Evolutionary conservation across 1,139 yeast genomes (phyloP).

Genomic region (Nakaseomyces nivariensis): DNA sequence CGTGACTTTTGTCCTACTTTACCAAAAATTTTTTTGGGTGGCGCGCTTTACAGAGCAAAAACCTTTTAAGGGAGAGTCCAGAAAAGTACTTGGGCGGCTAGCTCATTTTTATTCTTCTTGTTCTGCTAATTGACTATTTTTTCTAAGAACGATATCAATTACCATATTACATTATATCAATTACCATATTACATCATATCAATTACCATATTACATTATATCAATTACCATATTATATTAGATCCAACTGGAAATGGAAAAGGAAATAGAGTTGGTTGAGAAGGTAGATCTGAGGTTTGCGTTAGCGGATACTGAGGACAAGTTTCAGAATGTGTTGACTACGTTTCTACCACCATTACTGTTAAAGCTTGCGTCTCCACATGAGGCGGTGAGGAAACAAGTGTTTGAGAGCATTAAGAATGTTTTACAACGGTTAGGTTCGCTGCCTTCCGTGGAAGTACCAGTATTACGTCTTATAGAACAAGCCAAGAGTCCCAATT

Average conservation of each 20-base stretch:
- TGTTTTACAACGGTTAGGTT: constrained; percentile 54
- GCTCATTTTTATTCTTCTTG: too few species aligned
- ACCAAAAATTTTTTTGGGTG: too few species aligned
- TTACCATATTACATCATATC: too few species aligned
- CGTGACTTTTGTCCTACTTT: too few species aligned
- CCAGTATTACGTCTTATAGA: constrained; percentile 54
- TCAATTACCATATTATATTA: too few species aligned
- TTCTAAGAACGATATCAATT: too few species aligned
- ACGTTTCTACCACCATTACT: constrained; percentile 69
- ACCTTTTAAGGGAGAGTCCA: too few species aligned
- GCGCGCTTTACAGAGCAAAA: too few species aligned
- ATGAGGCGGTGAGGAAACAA: constrained; percentile 56
- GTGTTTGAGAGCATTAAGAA: constrained; percentile 61
- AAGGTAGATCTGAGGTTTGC: constrained; percentile 81
- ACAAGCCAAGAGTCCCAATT: constrained; percentile 51
- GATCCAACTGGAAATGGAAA: constrained; percentile 19
- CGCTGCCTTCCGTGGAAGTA: constrained; percentile 43
- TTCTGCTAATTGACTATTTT: too few species aligned
- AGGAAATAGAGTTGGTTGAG: constrained; percentile 51
- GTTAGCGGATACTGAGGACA: constrained; percentile 57
- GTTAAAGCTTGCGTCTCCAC: constrained; percentile 66
- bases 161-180: too few species aligned
- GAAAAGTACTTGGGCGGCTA: too few species aligned
- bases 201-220: too few species aligned
- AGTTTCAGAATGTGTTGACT: constrained; percentile 51